Evolutionary conservation across 805 yeast genomes (phyloP).

Genomic region (Barnettozyma sucrosica): DNA sequence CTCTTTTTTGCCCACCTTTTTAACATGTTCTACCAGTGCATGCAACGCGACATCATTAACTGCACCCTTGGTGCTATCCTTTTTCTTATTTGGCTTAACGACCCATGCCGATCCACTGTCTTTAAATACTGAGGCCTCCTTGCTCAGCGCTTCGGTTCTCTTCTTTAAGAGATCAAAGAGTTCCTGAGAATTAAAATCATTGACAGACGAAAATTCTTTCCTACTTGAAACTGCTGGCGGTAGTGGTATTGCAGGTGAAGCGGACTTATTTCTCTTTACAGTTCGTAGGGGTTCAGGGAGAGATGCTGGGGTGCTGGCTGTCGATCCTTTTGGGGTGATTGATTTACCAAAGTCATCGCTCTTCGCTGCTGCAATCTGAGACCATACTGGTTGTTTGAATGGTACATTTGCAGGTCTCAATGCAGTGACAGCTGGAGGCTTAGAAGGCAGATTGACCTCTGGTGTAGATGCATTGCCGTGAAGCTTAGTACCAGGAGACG

Average conservation of each 20-base stretch:
- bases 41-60: slow-evolving; percentile 5
- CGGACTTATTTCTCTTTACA: not conserved
- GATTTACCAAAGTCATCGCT: not conserved
- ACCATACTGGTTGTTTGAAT: slow-evolving; percentile 4
- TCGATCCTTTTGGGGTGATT: not conserved
- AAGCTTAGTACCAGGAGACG: not conserved
- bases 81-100: slow-evolving; percentile 3
- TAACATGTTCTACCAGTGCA: slow-evolving; percentile 1
- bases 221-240: not conserved
- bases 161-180: not conserved
- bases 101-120: slow-evolving; percentile 10
- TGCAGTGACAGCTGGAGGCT: slow-evolving; percentile 2
- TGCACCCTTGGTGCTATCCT: not conserved
- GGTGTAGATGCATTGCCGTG: not conserved
- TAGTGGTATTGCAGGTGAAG: not conserved
- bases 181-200: slow-evolving; percentile 5
- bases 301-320: not conserved
- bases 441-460: slow-evolving; percentile 6
- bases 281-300: not conserved
- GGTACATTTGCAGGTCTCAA: not conserved
- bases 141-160: not conserved
- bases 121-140: slow-evolving; percentile 1
- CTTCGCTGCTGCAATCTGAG: slow-evolving; percentile 2
- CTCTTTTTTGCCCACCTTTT: slow-evolving; percentile 3
- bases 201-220: not conserved